Evolutionary conservation across 2,329 filamentous ascomycete species (phyloP), one percentile per base, ranked within the genome.

Genomic region (Curvularia lunata): DNA sequence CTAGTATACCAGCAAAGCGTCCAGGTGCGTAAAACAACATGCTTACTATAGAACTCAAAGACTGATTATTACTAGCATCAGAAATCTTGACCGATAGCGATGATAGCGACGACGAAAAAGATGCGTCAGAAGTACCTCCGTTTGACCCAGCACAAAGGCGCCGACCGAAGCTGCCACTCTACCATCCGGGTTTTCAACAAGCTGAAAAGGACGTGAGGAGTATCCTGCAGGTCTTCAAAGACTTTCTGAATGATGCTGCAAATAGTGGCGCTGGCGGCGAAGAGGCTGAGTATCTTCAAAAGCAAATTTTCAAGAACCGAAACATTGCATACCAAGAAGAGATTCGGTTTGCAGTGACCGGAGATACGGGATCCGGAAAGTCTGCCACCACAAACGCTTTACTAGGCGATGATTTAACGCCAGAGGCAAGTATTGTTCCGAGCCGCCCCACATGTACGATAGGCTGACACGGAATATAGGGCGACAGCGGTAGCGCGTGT

Each of bases 321-420:
- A 21, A 45, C 3, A 54, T 61, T 10, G 2, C 19, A 0, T 62
- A 64, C 23, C 50, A 56, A 13, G 13, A 45, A 10, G 37, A 48
- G 0, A 28, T 64, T 3, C 57, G 54, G 0, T 46, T 68, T 4
- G 61, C 59, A 32, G 46, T 68, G 1, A 37, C 59, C n/a, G 65
- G 66, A 18, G 63, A 66, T 25, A 58, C 63, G 38, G 64, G 64
- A 16, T 46, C 52, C 16, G 66, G 63, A 16, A 69, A 69, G 34
- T 69, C 66, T 28, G 59, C 63, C 2, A 18, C 53, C 1, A 34
- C 60, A 5, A 69, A 69, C 27, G 48, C 61, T 25, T 46, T 69
- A 21, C 40, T 67, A 10, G 66, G 52, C 12, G 65, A 23, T 12
- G 56, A 27, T 30, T 30, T 30, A 41, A 56, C 30, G 12, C 64